Conservation (phyloP, 495 filamentous ascomycete species). For the Lepidopterella palustris region DNA sequence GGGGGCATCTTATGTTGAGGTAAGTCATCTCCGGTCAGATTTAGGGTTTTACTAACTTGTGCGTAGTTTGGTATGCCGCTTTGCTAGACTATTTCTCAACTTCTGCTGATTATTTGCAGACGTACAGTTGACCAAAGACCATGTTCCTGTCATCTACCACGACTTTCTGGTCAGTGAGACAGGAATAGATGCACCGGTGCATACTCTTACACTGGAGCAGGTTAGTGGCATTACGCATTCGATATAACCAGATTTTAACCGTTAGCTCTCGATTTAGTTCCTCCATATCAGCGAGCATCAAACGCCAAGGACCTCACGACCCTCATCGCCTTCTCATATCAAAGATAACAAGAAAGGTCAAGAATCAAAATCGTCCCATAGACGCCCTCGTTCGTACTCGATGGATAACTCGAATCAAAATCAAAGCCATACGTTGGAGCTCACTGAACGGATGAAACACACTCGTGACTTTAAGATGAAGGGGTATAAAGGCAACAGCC, state of each 20-base stretch:
- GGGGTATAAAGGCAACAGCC: conserved; percentile 92
- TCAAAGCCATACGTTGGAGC: conserved; percentile 17
- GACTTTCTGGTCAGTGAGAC: conserved; percentile 99
- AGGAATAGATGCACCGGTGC: conserved; percentile 93
- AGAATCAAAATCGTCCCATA: background rate
- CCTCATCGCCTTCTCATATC: conserved; percentile 41
- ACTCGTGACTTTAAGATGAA: conserved; percentile 88
- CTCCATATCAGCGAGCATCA: conserved; percentile 68
- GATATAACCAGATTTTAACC: background rate
- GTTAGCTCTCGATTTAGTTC: conserved; percentile 44
- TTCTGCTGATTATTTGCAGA: conserved; percentile 44
- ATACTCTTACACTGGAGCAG: conserved; percentile 89
- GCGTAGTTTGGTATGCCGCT: conserved; percentile 33
- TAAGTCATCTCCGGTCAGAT: conserved; percentile 3
- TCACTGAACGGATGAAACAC: conserved; percentile 92
- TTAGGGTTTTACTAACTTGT: background rate
- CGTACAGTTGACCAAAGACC: conserved; percentile 96
- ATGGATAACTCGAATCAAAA: conserved; percentile 37
- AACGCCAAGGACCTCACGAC: conserved; percentile 39
- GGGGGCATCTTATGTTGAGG: conserved; percentile 87
- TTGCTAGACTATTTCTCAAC: background rate
- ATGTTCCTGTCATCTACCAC: conserved; percentile 97
- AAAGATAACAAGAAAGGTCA: conserved; percentile 5
- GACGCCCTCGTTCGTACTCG: conserved; percentile 32
- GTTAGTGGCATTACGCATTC: background rate